These are phyloP conservation scores for Drechslera avenae DNA, from an alignment of 2,329 filamentous ascomycete species.

Conservation along the genomic window DNA sequence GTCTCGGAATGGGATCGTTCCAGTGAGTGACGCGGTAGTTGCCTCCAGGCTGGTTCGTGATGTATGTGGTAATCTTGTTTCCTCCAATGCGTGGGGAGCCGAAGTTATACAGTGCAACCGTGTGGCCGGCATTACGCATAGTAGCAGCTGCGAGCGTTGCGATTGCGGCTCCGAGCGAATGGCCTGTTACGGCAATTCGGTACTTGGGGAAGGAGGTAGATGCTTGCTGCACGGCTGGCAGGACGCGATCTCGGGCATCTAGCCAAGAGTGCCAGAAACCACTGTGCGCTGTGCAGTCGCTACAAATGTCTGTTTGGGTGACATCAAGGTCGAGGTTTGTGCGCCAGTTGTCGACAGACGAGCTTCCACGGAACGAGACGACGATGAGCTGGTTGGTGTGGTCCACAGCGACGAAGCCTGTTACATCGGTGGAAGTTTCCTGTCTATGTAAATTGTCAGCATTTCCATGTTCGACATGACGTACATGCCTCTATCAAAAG, in stretches of 20 bases:
- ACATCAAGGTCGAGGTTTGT: conserved; percentile 57
- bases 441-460: conserved; percentile 14
- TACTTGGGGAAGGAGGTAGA: conserved; percentile 57
- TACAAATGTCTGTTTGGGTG: conserved; percentile 50
- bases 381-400: conserved; percentile 59
- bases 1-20: conserved; percentile 69
- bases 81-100: conserved; percentile 73
- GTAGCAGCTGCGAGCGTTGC: conserved; percentile 65
- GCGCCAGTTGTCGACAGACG: conserved; percentile 66
- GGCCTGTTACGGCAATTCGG: conserved; percentile 64
- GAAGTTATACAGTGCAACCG: conserved; percentile 59
- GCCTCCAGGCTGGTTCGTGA: conserved; percentile 58
- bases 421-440: conserved; percentile 48
- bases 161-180: conserved; percentile 71
- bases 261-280: conserved; percentile 66
- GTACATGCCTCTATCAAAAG: too few relatives aligned
- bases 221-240: conserved; percentile 54
- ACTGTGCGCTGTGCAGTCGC: conserved; percentile 60
- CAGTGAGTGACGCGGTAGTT: conserved; percentile 71
- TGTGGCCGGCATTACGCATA: conserved; percentile 37
- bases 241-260: conserved; percentile 55
- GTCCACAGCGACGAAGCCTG: conserved; percentile 55
- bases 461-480: background rate
- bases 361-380: conserved; percentile 63
- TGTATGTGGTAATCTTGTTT: conserved; percentile 59